Conservation (phyloP, 73 alveolate species). For the Durusdinium trenchii region DNA sequence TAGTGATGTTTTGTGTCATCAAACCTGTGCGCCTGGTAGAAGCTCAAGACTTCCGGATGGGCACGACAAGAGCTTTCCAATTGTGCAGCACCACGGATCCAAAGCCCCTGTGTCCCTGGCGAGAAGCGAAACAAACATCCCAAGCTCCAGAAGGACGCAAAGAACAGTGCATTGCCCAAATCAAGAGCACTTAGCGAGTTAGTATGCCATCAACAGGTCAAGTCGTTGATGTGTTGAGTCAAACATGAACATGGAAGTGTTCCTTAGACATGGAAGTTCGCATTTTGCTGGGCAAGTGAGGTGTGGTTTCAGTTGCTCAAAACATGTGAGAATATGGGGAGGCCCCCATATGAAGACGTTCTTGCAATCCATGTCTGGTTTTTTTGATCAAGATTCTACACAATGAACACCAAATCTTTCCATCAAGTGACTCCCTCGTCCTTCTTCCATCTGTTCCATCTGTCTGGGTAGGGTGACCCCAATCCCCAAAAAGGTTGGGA, state of each 20-base stretch:
- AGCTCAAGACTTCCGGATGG: constrained; percentile 33
- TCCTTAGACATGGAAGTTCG: neutral
- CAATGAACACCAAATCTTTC: neutral
- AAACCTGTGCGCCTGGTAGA: neutral
- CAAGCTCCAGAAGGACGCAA: too few species aligned
- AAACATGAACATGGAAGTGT: too few species aligned
- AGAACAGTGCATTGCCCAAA: too few species aligned
- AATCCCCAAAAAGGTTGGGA: neutral
- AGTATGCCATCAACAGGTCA: too few species aligned
- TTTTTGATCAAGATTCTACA: too few species aligned
- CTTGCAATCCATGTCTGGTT: neutral
- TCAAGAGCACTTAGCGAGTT: too few species aligned
- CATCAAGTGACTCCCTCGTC: neutral
- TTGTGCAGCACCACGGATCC: constrained; percentile 1
- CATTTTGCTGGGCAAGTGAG: neutral
- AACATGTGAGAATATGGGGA: neutral
- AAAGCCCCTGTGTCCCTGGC: constrained; percentile 33
- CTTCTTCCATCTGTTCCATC: neutral
- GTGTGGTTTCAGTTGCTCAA: neutral
- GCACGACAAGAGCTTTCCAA: constrained; percentile 43
- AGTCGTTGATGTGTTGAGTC: too few species aligned
- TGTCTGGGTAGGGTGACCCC: neutral
- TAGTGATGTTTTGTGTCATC: neutral
- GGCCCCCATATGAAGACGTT: neutral
- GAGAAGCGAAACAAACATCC: too few species aligned